Base-by-base conservation (phyloP, 2,329 filamentous ascomycete genomes). In the Fonsecaea erecta region DNA sequence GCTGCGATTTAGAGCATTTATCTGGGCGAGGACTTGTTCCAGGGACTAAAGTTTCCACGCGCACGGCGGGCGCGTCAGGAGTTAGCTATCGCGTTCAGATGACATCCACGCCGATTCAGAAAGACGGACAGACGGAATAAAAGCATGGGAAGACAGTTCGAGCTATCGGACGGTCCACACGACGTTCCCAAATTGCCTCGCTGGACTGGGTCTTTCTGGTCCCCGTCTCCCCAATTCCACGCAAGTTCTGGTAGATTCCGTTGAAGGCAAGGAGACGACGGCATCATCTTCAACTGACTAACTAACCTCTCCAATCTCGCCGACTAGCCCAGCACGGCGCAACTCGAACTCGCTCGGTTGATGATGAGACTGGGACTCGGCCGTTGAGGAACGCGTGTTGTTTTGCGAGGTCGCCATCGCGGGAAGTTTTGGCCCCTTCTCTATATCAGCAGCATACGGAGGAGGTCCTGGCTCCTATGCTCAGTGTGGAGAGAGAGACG, bases 1-100 rank as follows among this genome's bases (percentile, higher is more conserved):
- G 43, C 90, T 94, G 35, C 94, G 88, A 77, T 98, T 99, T 65
- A 99, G 81, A 73, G 93, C 93, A 80, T 98, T 99, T 78, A 98
- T 92, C 74, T 97, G 97, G 73, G 93, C 91, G 9, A 99, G 88
- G 65, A 97, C 93, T 73, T 95, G 89, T 74, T 98, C 95, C 75
- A 99, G 83, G 67, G 83, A 84, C 85, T 40, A 37, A 43, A n/a
- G 0, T 21, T 34, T 32, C 26, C 30, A n/a, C 52, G 2, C 16
- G 9, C 14, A 21, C 8, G 14, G 26, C 14, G 37, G 3, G 14
- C 24, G 34, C 40, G 5, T 9, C 40, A 5, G 14, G 40, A n/a
- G 46, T 62, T 48, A 60, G 52, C 57, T 4, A 46, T 30, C 18
- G 1, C 26, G 12, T 52, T 37, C 52, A 57, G 55, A 11, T n/a